Evolutionary conservation across 257 asterid genomes (phyloP), one percentile per base, ranked within the genome.

Genomic region (Nicotiana attenuata): DNA sequence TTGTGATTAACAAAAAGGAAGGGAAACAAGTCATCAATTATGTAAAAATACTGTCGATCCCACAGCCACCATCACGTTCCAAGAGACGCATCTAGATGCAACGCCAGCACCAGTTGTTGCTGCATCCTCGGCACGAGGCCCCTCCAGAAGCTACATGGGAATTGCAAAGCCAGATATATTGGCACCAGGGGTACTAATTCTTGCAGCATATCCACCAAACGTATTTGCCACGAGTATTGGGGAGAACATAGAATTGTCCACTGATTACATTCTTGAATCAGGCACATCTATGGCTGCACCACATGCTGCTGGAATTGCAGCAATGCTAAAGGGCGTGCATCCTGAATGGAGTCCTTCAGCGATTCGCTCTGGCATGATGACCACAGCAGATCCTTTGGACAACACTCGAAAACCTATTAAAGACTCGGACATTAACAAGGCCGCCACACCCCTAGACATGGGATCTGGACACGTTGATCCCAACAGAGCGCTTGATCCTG

Each of bases 391-490:
- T 15, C 26, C 20, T 3, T 26, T 80, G 5, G 84, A 84, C 20
- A 84, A 80, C 26, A 71, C 78, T 15, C n/a, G 55, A 3, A 76
- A 76, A 9, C 66, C 81, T 3, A 76, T 76, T 35, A 76, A 22
- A 76, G 81, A 52, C 29, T 28, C 29, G 16, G 81, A 76, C 24
- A 41, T 50, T 22, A 16, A 16, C 66, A 10, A 14, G 24, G 57
- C 41, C 1, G 83, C 86, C 53, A 65, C 83, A 6, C 83, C 85
- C 10, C 81, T 85, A 2, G 85, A 55, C 24, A 77, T 81, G 52
- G 87, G 87, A 19, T 79, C 83, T 5, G 85, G 87, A 22, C 85
- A 65, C 0, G 73, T 81, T 31, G 20, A 85, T 60, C 87, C 82
- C 15, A 81, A 81, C 64, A 24, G 8, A 17, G 87, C 84, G 8